Evolutionary conservation across 2,329 filamentous ascomycete species (phyloP).

Genomic region (Penicillium italicum): DNA sequence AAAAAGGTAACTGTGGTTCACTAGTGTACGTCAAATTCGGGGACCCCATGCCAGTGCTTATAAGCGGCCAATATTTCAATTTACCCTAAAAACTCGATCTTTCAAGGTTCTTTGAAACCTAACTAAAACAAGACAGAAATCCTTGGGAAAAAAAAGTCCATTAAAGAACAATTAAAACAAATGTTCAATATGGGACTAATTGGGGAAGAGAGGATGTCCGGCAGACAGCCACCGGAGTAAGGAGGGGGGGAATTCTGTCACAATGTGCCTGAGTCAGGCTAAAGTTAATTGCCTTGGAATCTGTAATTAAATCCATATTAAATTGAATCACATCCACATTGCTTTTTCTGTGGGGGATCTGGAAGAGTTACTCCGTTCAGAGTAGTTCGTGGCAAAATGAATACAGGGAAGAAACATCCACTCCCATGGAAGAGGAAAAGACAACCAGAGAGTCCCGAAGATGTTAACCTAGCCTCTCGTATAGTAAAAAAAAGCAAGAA

Average conservation of each 20-base stretch:
- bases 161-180: neutral
- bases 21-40: constrained; percentile 5
- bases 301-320: neutral
- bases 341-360: constrained; percentile 11
- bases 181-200: neutral
- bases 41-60: neutral
- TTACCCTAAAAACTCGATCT: neutral
- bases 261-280: constrained; percentile 23
- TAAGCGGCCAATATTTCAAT: neutral
- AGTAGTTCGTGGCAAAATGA: neutral
- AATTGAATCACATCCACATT: constrained; percentile 12
- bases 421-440: neutral
- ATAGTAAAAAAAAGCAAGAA: constrained; percentile 3
- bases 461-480: neutral
- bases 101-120: neutral
- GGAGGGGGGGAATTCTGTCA: constrained; percentile 9
- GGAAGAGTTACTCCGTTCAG: neutral
- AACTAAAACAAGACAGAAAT: neutral
- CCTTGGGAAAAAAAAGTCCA: neutral
- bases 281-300: constrained; percentile 14
- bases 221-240: constrained; percentile 11
- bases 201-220: constrained; percentile 6
- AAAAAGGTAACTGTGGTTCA: neutral
- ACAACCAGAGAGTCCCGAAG: neutral
- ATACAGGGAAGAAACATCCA: neutral